These are phyloP conservation scores for Monosporascus sp. DNA, from an alignment of 2,329 filamentous ascomycete species.

Conservation along the genomic window DNA sequence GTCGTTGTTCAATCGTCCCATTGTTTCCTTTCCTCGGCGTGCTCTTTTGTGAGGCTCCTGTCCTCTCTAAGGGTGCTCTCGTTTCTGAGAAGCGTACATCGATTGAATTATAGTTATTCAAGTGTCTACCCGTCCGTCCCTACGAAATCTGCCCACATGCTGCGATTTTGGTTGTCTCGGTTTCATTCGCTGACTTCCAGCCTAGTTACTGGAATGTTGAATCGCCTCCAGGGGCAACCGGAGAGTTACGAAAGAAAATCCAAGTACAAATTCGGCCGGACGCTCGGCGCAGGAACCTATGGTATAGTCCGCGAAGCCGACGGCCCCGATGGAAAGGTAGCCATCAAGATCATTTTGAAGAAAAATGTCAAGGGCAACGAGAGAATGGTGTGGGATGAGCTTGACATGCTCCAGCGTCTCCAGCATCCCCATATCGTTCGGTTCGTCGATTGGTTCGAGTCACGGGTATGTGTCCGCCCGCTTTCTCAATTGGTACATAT, in stretches of 20 bases:
- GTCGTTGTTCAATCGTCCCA: conserved; percentile 15
- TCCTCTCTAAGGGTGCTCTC: conserved; percentile 1
- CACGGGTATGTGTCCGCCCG: conserved; percentile 60
- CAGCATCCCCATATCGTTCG: conserved; percentile 94
- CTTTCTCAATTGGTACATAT: neutral
- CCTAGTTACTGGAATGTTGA: conserved; percentile 82
- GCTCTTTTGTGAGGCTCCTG: conserved; percentile 1
- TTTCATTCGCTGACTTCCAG: conserved; percentile 8
- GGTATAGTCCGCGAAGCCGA: conserved; percentile 97
- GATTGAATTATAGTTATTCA: neutral
- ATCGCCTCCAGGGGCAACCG: conserved; percentile 92
- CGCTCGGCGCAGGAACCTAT: conserved; percentile 94
- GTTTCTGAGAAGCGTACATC: neutral
- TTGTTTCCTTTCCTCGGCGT: conserved; percentile 12
- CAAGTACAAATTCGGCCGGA: conserved; percentile 88
- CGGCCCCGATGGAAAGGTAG: conserved; percentile 75
- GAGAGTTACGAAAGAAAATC: conserved; percentile 99
- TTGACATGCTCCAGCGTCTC: conserved; percentile 86
- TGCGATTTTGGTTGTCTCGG: neutral
- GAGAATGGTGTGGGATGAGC: conserved; percentile 96
- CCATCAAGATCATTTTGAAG: conserved; percentile 98
- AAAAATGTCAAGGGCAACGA: conserved; percentile 99
- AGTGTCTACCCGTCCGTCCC: neutral
- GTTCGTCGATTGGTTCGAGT: conserved; percentile 99
- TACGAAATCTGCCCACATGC: neutral